phyloP scores from a whole-genome alignment of 495 filamentous ascomycete species.

The Tuber melanosporum region DNA sequence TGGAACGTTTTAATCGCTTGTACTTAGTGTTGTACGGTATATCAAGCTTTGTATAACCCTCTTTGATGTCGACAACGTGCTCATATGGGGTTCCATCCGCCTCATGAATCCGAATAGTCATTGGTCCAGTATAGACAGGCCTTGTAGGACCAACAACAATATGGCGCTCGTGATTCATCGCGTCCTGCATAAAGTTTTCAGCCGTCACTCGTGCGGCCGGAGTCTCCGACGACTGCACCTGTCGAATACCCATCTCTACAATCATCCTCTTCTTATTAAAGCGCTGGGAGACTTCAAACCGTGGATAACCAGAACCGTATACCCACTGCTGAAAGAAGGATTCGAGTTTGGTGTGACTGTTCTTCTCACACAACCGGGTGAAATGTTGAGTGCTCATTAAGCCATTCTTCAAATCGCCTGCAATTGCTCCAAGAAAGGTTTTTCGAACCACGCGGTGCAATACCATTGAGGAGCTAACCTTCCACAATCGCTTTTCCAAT shows the following conservation, averaged over 20 bases:
- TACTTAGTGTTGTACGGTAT: constrained; percentile 99
- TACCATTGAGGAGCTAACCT: constrained; percentile 73
- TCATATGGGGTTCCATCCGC: constrained; percentile 98
- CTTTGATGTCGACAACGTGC: constrained; percentile 92
- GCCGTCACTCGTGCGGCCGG: constrained; percentile 26
- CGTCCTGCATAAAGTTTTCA: constrained; percentile 70
- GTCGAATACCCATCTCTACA: constrained; percentile 84
- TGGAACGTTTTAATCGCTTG: constrained; percentile 88
- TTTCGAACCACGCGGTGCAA: constrained; percentile 76
- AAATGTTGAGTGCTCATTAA: constrained; percentile 69
- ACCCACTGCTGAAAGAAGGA: constrained; percentile 92
- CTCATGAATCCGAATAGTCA: constrained; percentile 97
- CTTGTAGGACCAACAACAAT: constrained; percentile 65
- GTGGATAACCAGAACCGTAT: constrained; percentile 75
- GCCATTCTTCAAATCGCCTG: constrained; percentile 64
- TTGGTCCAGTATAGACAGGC: constrained; percentile 81
- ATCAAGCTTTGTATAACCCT: constrained; percentile 71
- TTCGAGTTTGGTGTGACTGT: constrained; percentile 76
- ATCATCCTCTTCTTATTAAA: constrained; percentile 98
- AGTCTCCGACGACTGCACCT: constrained; percentile 60
- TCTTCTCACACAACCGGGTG: constrained; percentile 72
- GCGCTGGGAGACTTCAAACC: constrained; percentile 71
- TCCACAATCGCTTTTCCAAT: constrained; percentile 79
- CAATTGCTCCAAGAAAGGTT: constrained; percentile 73
- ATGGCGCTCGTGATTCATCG: constrained; percentile 65